These are phyloP conservation scores for Lavandula angustifolia DNA, from an alignment of 257 asterid species.

Conservation along the genomic window DNA sequence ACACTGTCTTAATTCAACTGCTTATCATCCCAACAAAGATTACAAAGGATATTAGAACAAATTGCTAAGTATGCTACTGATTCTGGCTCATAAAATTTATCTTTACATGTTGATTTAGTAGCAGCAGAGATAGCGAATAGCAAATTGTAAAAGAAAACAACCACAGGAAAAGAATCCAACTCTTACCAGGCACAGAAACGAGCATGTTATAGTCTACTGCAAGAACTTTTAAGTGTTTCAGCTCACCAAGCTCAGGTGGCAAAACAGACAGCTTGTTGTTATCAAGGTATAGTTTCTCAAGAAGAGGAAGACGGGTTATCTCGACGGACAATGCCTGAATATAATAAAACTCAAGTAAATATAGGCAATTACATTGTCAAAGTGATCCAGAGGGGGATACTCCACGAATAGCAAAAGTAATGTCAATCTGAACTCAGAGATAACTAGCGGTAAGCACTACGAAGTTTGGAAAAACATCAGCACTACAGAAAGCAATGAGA, in stretches of 20 bases:
- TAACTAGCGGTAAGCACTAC: slow-evolving; percentile 1
- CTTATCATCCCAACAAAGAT: slow-evolving; percentile 34
- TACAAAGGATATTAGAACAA: slow-evolving; percentile 34
- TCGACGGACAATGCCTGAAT: slow-evolving; percentile 84
- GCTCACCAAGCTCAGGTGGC: slow-evolving; percentile 96
- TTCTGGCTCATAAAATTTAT: slow-evolving; percentile 13
- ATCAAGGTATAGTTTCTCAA: slow-evolving; percentile 92
- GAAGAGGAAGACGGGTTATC: slow-evolving; percentile 82
- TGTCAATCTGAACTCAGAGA: slow-evolving; percentile 13
- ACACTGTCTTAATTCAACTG: slow-evolving; percentile 91
- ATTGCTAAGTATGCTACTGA: slow-evolving; percentile 2
- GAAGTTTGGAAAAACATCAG: neutral
- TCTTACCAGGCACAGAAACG: slow-evolving; percentile 91
- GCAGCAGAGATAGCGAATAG: slow-evolving; percentile 18
- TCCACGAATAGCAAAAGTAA: slow-evolving; percentile 24
- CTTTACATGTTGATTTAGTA: slow-evolving; percentile 15
- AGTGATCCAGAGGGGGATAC: slow-evolving; percentile 19
- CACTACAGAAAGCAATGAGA: slow-evolving; percentile 22
- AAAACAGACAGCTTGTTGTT: slow-evolving; percentile 79
- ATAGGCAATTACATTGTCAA: slow-evolving; percentile 19
- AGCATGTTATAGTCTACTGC: slow-evolving; percentile 87
- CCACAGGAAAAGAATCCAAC: slow-evolving; percentile 20
- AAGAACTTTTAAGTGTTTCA: slow-evolving; percentile 86
- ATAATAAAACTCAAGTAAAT: slow-evolving; percentile 32
- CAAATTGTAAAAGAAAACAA: slow-evolving; percentile 16